Evolutionary conservation across 2,329 filamentous ascomycete genomes (phyloP).

Genomic region (Lasiodiplodia gonubiensis): DNA sequence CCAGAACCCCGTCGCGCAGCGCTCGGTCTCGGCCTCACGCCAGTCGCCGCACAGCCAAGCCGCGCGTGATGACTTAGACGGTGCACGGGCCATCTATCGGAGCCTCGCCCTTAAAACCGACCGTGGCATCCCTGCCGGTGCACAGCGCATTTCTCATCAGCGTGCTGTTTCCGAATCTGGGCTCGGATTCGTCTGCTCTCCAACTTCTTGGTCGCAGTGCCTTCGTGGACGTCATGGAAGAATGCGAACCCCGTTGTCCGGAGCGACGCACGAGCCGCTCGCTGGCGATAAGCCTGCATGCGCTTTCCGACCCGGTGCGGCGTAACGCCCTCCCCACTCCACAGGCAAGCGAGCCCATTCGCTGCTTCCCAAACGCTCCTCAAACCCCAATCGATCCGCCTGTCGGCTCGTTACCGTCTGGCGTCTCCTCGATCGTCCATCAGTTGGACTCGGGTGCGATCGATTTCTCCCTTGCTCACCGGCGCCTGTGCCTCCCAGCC

Average conservation of each 20-base stretch:
- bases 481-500: neutral
- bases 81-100: neutral
- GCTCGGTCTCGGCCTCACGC: neutral
- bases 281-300: constrained; percentile 2
- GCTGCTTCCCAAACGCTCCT: constrained; percentile 10
- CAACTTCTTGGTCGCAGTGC: neutral
- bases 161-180: neutral
- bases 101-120: neutral
- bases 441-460: neutral
- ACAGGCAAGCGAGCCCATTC: constrained; percentile 7
- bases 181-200: neutral
- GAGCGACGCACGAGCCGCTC: neutral
- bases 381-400: constrained; percentile 17
- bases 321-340: constrained; percentile 6
- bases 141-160: neutral
- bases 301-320: constrained; percentile 1
- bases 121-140: neutral
- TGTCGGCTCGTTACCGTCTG: neutral
- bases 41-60: constrained; percentile 1
- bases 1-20: constrained; percentile 4
- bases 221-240: neutral
- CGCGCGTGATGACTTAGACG: neutral
- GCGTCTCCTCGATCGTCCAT: neutral
- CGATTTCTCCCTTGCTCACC: neutral
- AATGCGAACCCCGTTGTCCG: neutral